Percentiles rank a stretch among this genome's conserved stretches.
Conservation (phyloP, 2,329 filamentous ascomycete genomes). For the Xylaria sp. region DNA sequence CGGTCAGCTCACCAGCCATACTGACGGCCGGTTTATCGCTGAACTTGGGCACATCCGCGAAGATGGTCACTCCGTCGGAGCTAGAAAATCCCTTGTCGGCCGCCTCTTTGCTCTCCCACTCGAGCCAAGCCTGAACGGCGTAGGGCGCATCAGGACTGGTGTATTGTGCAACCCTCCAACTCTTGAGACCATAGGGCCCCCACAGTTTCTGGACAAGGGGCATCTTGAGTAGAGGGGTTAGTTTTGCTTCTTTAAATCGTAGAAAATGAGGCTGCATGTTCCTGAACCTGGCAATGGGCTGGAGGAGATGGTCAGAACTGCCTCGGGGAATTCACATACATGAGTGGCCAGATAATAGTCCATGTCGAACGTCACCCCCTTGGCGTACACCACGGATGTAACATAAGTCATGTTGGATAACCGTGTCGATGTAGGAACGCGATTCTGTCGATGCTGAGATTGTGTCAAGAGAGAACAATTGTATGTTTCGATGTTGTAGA, state of each 20-base stretch:
- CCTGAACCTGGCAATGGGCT: neutral
- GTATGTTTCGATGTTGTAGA: neutral
- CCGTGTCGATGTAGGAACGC: neutral
- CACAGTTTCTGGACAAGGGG: slow-evolving; percentile 54
- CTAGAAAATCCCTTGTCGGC: slow-evolving; percentile 38
- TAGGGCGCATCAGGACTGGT: slow-evolving; percentile 41
- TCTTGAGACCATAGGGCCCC: slow-evolving; percentile 53
- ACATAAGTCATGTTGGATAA: slow-evolving; percentile 33
- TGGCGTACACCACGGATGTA: slow-evolving; percentile 54
- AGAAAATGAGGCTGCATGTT: neutral
- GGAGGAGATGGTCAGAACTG: neutral
- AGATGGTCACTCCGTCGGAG: slow-evolving; percentile 36
- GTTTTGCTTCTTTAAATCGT: neutral
- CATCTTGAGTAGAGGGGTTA: slow-evolving; percentile 46
- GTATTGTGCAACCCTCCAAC: slow-evolving; percentile 48
- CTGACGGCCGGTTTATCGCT: slow-evolving; percentile 37
- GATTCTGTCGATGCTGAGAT: neutral
- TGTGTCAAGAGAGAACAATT: neutral
- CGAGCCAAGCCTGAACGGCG: slow-evolving; percentile 46
- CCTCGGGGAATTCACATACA: slow-evolving; percentile 29
- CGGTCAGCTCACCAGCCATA: slow-evolving; percentile 34
- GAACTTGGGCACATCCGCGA: slow-evolving; percentile 51
- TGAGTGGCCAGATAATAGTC: slow-evolving; percentile 60
- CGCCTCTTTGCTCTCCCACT: slow-evolving; percentile 45
- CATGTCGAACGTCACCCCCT: slow-evolving; percentile 56